Evolutionary conservation across 2,329 filamentous ascomycete species (phyloP), one percentile per base, ranked within the genome.

Genomic region (Myriangium duriaei): DNA sequence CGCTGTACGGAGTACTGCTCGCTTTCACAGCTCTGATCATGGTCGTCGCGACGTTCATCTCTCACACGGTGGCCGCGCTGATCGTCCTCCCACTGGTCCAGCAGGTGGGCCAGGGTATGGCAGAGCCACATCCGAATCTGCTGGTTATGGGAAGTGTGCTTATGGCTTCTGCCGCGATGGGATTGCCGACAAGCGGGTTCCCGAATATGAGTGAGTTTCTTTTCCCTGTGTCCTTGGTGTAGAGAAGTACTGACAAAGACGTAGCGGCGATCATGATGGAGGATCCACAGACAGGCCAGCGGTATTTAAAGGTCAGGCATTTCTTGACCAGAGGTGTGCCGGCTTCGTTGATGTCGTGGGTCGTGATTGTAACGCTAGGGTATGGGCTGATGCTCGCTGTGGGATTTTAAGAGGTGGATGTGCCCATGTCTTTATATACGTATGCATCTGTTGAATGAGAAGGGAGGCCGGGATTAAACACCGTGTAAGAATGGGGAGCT

Each of bases 121-220:
- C 79, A 2, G 71, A 93, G 55, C 87, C 88, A 17, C 86, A 93
- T 56, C 88, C 91, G 6, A 96, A 96, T 59, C 63, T 98, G 43
- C 65, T 98, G 42, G 91, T 98, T 45, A 96, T 98, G 88, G 83
- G 79, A 0, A 79, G 82, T 39, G 88, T 93, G 9, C 64, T 98
- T 45, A 98, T 98, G 86, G 95, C 91, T 55, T 88, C 81, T 47
- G 87, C 87, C n/a, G 91, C 85, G 2, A 98, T 98, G 91, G 91
- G 79, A 10, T 61, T 98, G 60, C 91, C 91, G 2, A 98, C 91
- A 0, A 88, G 80, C 56, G 92, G 91, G 6, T 98, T 98, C 64
- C 91, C 91, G 2, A 98, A 98, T 51, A 98, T 98, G 91, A 98
- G 87, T 94, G 74, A 71, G 86, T 81, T 7, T 32, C 28, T n/a